These are phyloP conservation scores for Penium margaritaceum DNA, from an alignment of 139 green algal species.

Conservation along the genomic window DNA sequence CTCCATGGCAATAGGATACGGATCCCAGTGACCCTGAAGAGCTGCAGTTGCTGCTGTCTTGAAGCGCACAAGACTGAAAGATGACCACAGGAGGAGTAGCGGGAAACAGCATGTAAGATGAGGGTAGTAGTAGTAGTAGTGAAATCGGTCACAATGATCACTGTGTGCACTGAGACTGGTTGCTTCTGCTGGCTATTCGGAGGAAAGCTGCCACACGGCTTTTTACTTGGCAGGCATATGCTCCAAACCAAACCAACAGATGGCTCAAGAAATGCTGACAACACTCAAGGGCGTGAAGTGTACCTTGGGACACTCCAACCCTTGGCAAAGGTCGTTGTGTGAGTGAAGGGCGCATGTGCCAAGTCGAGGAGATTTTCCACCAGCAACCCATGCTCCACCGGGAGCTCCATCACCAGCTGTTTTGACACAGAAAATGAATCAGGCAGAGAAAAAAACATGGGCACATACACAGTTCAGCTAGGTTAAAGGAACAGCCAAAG, in stretches of 20 bases:
- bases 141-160: too few species aligned
- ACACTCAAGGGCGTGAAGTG: background rate
- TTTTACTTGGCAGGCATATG: background rate
- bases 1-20: constrained; percentile 96
- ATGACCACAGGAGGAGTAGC: background rate
- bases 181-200: too few species aligned
- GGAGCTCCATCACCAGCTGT: constrained; percentile 81
- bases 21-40: constrained; percentile 81
- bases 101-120: background rate
- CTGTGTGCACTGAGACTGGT: too few species aligned
- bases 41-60: constrained; percentile 39
- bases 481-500: background rate
- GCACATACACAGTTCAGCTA: background rate
- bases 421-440: background rate
- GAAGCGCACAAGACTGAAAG: constrained; percentile 66
- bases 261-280: too few species aligned
- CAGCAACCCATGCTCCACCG: constrained; percentile 93
- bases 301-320: constrained; percentile 90
- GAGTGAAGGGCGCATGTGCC: constrained; percentile 95
- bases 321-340: constrained; percentile 90
- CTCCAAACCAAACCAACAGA: too few species aligned
- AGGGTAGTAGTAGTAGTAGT: too few species aligned
- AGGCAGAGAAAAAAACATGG: background rate
- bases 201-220: too few species aligned
- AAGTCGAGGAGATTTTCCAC: constrained; percentile 98